phyloP scores from a whole-genome alignment of 2,329 filamentous ascomycete species.

The Paraconiothyrium sp. region DNA sequence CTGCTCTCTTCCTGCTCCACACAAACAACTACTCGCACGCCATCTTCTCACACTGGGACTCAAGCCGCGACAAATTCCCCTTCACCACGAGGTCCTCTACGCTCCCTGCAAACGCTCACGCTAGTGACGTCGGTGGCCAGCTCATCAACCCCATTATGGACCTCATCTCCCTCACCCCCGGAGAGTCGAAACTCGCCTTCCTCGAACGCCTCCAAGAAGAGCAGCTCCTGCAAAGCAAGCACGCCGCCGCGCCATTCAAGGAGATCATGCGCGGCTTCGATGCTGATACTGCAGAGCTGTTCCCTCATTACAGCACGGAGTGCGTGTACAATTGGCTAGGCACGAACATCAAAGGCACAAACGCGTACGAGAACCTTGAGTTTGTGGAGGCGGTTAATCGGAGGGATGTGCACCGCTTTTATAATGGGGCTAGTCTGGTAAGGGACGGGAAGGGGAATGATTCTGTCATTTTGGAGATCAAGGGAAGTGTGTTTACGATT shows the following conservation, averaged over 20 bases:
- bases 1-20: background rate
- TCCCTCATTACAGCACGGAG: background rate
- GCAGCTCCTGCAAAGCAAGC: background rate
- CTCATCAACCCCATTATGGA: background rate
- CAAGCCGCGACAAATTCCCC: background rate
- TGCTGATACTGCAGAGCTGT: background rate
- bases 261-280: background rate
- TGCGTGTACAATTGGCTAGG: background rate
- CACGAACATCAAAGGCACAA: background rate
- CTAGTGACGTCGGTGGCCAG: background rate
- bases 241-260: background rate
- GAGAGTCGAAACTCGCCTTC: background rate
- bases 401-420: background rate
- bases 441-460: background rate
- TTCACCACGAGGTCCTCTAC: background rate
- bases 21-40: background rate
- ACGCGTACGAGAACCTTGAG: background rate
- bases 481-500: background rate
- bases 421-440: background rate
- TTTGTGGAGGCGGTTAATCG: constrained; percentile 1
- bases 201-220: background rate
- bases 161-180: background rate
- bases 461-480: background rate
- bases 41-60: background rate
- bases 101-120: background rate